phyloP scores from a whole-genome alignment of 768 basidiomycete species.

The Cyclocybe cylindracea region DNA sequence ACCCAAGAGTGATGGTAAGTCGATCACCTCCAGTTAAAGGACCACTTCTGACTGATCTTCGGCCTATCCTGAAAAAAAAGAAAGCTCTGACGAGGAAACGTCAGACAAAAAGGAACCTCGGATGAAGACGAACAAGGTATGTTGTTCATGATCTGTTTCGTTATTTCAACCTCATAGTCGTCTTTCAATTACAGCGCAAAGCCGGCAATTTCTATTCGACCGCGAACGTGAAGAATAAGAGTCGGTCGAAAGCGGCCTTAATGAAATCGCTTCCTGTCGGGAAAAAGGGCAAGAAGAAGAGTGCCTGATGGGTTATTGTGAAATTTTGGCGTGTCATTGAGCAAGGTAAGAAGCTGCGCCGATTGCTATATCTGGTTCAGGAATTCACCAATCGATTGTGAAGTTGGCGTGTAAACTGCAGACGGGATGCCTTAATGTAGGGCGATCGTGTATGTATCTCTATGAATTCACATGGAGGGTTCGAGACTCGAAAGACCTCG shows the following conservation, averaged over 20 bases:
- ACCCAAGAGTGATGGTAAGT: constrained; percentile 19
- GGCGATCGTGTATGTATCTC: background rate
- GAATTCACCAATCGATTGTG: background rate
- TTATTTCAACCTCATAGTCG: background rate
- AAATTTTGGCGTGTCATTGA: too few relatives aligned
- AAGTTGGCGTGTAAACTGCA: background rate
- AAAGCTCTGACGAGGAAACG: constrained; percentile 29
- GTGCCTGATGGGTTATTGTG: constrained; percentile 2
- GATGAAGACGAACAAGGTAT: constrained; percentile 93
- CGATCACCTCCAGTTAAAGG: background rate
- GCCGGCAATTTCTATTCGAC: constrained; percentile 85
- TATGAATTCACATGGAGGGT: too few relatives aligned
- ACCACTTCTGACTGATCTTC: constrained; percentile 2
- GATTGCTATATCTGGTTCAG: background rate
- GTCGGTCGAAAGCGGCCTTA: constrained; percentile 61
- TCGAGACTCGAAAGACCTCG: too few relatives aligned
- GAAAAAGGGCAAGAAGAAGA: constrained; percentile 44
- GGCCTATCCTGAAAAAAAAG: constrained; percentile 22
- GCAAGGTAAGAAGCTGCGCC: too few relatives aligned
- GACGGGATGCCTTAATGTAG: background rate
- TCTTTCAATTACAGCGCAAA: constrained; percentile 59
- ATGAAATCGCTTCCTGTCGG: constrained; percentile 59
- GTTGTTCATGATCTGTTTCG: constrained; percentile 4
- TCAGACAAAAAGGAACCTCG: constrained; percentile 59
- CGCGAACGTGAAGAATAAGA: constrained; percentile 89